Percentiles rank a stretch among this genome's conserved stretches.
Evolutionary conservation across 1,139 yeast genomes (phyloP).

Genomic region (Yarrowia galli): DNA sequence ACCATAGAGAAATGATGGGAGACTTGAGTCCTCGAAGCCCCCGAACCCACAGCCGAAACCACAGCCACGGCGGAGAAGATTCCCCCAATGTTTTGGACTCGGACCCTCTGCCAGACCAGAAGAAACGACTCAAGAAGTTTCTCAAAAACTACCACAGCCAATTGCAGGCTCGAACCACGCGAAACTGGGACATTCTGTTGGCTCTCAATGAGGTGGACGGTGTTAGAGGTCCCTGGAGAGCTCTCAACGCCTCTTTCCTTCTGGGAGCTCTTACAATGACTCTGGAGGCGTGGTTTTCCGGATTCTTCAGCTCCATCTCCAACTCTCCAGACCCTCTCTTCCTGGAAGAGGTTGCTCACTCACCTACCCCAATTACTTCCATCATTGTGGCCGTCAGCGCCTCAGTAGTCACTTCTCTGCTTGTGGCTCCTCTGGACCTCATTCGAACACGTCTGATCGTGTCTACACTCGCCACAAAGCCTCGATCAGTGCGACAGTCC

Average conservation of each 20-base stretch:
- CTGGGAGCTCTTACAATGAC: conserved; percentile 78
- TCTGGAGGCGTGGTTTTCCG: conserved; percentile 90
- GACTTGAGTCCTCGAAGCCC: conserved; percentile 13
- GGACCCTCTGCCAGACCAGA: conserved; percentile 30
- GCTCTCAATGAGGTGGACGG: conserved; percentile 80
- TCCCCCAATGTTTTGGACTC: conserved; percentile 12
- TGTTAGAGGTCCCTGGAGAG: conserved; percentile 82
- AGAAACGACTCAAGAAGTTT: conserved; percentile 34
- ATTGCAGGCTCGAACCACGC: conserved; percentile 68
- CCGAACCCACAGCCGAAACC: conserved; percentile 12
- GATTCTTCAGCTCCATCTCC: conserved; percentile 78
- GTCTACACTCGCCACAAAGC: conserved; percentile 57
- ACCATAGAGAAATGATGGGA: conserved; percentile 15
- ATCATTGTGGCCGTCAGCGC: conserved; percentile 73
- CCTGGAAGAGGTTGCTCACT: conserved; percentile 74
- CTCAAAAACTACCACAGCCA: conserved; percentile 43
- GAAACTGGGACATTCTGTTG: conserved; percentile 74
- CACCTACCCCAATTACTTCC: conserved; percentile 76
- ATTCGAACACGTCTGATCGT: conserved; percentile 79
- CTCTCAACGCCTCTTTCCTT: conserved; percentile 83
- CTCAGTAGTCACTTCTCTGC: conserved; percentile 73
- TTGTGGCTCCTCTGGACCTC: conserved; percentile 81
- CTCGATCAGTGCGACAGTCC: conserved; percentile 53
- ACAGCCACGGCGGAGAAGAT: conserved; percentile 2
- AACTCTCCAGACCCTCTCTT: conserved; percentile 92